Percentiles rank a stretch among this genome's conserved stretches.
phyloP scores from a whole-genome alignment of 2,329 filamentous ascomycete genomes.

The Fusarium caatingaense region DNA sequence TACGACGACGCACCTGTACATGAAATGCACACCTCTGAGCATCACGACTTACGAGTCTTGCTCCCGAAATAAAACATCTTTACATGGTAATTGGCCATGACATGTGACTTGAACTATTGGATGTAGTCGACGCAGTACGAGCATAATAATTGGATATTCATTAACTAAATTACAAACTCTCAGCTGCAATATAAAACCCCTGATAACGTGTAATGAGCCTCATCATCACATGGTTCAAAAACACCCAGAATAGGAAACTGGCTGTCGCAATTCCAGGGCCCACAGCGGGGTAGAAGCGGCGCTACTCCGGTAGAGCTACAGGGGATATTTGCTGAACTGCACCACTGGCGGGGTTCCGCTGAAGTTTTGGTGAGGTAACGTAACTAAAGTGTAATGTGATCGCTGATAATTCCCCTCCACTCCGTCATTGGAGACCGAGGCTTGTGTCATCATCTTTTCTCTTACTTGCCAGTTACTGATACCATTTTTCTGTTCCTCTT shows the following conservation, averaged over 20 bases:
- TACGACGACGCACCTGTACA: constrained; percentile 27
- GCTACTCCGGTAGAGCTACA: constrained; percentile 33
- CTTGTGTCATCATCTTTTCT: constrained; percentile 23
- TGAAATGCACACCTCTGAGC: constrained; percentile 24
- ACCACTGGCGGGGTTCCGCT: constrained; percentile 6
- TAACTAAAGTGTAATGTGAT: constrained; percentile 7
- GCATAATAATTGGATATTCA: background rate
- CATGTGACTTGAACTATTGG: background rate
- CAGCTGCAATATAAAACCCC: constrained; percentile 23
- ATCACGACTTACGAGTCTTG: background rate
- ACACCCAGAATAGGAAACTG: constrained; percentile 21
- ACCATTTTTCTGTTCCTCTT: background rate
- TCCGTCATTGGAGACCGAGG: constrained; percentile 10
- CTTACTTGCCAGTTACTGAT: background rate
- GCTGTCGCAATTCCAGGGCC: constrained; percentile 8
- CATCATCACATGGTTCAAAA: constrained; percentile 19
- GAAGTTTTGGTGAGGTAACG: constrained; percentile 8
- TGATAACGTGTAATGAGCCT: constrained; percentile 29
- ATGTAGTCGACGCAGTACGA: too few species aligned
- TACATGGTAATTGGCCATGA: background rate
- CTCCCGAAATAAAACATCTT: constrained; percentile 7
- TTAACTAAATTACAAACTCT: background rate
- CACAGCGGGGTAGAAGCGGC: constrained; percentile 37
- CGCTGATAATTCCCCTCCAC: constrained; percentile 16
- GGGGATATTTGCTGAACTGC: constrained; percentile 5